Conservation (phyloP, 139 green algal genomes). For the Nannochloris sp. region DNA sequence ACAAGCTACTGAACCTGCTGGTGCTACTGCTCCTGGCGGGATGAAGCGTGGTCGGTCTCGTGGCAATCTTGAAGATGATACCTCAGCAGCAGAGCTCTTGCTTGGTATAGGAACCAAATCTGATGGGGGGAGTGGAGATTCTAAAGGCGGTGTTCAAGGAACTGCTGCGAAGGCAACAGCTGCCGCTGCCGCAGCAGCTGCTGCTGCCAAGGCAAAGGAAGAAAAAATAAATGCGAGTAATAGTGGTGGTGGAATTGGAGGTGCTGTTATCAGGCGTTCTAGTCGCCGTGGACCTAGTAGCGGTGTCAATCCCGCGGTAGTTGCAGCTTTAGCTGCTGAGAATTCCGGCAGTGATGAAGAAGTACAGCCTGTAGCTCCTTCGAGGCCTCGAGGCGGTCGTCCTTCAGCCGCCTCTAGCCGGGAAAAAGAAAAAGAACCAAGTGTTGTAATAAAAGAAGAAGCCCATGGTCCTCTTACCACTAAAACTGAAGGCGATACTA, state of each 20-base stretch:
- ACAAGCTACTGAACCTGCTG: neutral
- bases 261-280: neutral
- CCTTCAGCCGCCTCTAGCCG: neutral
- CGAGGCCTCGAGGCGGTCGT: too few relatives aligned
- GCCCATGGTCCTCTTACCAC: neutral
- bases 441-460: too few relatives aligned
- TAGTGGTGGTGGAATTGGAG: too few relatives aligned
- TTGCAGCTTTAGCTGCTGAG: neutral
- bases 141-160: slow-evolving; percentile 6
- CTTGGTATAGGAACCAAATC: slow-evolving; percentile 23
- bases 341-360: neutral
- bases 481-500: neutral
- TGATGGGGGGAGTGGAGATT: slow-evolving; percentile 3
- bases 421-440: neutral
- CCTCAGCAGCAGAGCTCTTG: slow-evolving; percentile 21
- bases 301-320: neutral
- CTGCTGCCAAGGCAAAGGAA: neutral
- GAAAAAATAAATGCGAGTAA: neutral
- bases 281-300: neutral
- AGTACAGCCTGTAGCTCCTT: too few relatives aligned
- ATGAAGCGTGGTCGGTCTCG: neutral
- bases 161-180: neutral
- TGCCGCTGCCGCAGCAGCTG: neutral
- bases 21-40: neutral
- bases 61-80: slow-evolving; percentile 9